A percentile compares a stretch with the other conserved stretches of the same genome.
Evolutionary conservation across 2,329 filamentous ascomycete species (phyloP).

Genomic region (Parascedosporium putredinis): DNA sequence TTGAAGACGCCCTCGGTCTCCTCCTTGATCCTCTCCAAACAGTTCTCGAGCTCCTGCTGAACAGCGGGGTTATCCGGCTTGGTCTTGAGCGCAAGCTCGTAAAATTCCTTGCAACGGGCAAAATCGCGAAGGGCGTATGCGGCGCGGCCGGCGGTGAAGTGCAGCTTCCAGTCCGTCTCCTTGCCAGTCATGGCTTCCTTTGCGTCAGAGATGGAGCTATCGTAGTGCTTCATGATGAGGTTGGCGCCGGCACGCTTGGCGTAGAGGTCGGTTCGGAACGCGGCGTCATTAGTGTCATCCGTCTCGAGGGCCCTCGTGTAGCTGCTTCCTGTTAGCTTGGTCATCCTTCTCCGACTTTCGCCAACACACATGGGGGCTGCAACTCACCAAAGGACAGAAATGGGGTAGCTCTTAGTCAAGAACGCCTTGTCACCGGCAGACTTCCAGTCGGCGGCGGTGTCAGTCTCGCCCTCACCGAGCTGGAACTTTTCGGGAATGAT

Average conservation of each 20-base stretch:
- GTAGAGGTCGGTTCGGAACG: constrained; percentile 15
- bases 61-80: constrained; percentile 14
- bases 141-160: constrained; percentile 23
- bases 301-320: constrained; percentile 24
- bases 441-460: constrained; percentile 12
- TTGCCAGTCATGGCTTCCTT: constrained; percentile 17
- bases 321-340: constrained; percentile 13
- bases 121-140: constrained; percentile 24
- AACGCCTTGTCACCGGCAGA: constrained; percentile 15
- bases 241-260: constrained; percentile 22
- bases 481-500: constrained; percentile 20
- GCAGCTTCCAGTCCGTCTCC: constrained; percentile 21
- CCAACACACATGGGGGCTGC: background rate
- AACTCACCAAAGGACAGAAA: constrained; percentile 22
- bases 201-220: constrained; percentile 21
- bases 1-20: constrained; percentile 12
- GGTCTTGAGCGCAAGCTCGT: constrained; percentile 16
- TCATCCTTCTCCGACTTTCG: too few relatives aligned
- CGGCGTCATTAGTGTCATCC: constrained; percentile 10
- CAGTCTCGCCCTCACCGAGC: constrained; percentile 12
- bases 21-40: constrained; percentile 11
- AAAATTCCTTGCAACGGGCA: constrained; percentile 13
- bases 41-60: constrained; percentile 12
- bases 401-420: constrained; percentile 21
- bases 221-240: constrained; percentile 22